Base-by-base conservation (phyloP, 2,329 filamentous ascomycete species). In the Shiraia sp. region DNA sequence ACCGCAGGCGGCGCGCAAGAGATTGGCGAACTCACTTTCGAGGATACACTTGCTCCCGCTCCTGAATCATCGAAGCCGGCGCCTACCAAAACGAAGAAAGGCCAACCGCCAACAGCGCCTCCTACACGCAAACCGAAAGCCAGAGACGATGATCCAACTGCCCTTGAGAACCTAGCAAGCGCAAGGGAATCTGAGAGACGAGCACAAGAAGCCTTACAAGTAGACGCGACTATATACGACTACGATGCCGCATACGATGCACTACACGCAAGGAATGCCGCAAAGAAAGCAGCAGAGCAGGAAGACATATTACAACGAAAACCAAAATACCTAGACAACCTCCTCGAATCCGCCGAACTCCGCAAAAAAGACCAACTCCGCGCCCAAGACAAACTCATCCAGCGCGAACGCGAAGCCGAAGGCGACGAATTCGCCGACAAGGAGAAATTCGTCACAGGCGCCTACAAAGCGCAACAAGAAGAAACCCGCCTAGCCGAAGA, bases 201-300 rank as follows among this genome's bases (percentile, higher is more conserved):
- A 54, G 79, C 81, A 26, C 76, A 83, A 49, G 80, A 81, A 12
- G 87, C 87, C 2, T 76, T 83, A 47, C 77, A 81, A 45, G 63
- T 86, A 7, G 88, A 93, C 58, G 75, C 87, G 1, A 85, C 82
- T 34, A 84, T 93, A 54, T 93, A 91, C 74, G 88, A 93, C 71
- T 95, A 93, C 72, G 89, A 95, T 65, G 80, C 79, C 2, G 87
- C 89, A 15, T 91, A 90, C 71, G 88, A 92, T 56, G 86, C 85
- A 1, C 75, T 92, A 28, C 86, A 88, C 52, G 72, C 74, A 2
- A 63, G 70, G 10, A 61, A 64, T 3, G 80, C 82, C 12, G 78
- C 83, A 45, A 79, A 81, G 53, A 78, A 79, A 44, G 75, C 73
- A 4, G 77, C 76, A 6, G 73, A 75, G 32, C 74, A 75, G 31